phyloP scores from a whole-genome alignment of 176 grass and related monocot species.

The Eremochloa ophiuroides region DNA sequence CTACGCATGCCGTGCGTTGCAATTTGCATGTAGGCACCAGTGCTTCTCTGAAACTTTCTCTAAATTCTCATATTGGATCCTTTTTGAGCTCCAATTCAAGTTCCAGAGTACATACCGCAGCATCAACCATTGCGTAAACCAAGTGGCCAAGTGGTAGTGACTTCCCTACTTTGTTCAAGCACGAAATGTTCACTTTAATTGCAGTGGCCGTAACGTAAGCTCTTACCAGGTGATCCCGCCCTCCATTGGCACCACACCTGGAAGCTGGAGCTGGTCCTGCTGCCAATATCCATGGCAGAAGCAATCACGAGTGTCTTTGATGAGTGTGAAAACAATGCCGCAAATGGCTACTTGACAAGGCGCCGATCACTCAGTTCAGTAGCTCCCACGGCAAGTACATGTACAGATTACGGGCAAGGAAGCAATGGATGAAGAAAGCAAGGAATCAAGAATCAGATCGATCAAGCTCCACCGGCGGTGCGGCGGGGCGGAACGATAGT shows the following conservation, averaged over 20 bases:
- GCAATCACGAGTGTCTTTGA: no score
- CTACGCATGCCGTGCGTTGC: no score
- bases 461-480: neutral
- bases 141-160: neutral
- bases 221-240: neutral
- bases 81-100: neutral
- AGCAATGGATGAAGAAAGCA: neutral
- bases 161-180: neutral
- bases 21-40: no score
- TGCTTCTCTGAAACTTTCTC: neutral
- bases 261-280: neutral
- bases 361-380: neutral
- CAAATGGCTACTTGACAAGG: constrained; percentile 5
- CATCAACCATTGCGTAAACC: neutral
- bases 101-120: neutral
- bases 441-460: constrained; percentile 13
- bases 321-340: neutral
- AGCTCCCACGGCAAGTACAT: neutral
- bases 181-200: neutral
- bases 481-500: neutral
- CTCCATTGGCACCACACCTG: neutral
- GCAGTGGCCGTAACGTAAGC: neutral
- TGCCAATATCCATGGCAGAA: neutral
- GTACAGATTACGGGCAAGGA: neutral
- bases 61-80: neutral